These are phyloP conservation scores for Paraconiothyrium sp. DNA, from an alignment of 2,329 filamentous ascomycete species.

Conservation along the genomic window DNA sequence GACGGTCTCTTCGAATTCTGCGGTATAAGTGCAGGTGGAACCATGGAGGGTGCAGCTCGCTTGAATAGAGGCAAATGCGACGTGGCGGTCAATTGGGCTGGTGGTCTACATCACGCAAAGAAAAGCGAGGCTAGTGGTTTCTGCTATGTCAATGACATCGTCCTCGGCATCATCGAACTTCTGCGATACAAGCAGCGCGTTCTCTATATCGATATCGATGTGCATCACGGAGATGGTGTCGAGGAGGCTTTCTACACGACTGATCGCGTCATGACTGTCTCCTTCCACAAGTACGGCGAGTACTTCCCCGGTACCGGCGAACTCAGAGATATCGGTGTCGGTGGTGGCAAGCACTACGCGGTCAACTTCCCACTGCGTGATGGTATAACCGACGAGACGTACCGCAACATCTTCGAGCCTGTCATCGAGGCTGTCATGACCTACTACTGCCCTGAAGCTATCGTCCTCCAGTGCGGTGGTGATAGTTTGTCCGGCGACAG, in stretches of 20 bases:
- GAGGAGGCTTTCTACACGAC: conserved; percentile 78
- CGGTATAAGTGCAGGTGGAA: conserved; percentile 74
- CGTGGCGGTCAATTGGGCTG: conserved; percentile 77
- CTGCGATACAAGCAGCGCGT: conserved; percentile 86
- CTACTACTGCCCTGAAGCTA: conserved; percentile 72
- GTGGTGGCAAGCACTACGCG: conserved; percentile 72
- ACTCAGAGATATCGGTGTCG: conserved; percentile 73
- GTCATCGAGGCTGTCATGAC: conserved; percentile 75
- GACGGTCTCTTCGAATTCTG: conserved; percentile 77
- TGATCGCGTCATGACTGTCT: conserved; percentile 76
- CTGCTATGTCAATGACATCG: conserved; percentile 98
- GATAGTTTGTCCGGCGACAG: conserved; percentile 74
- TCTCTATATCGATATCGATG: conserved; percentile 93
- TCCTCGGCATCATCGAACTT: conserved; percentile 89
- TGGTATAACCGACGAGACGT: conserved; percentile 73
- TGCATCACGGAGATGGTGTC: conserved; percentile 85
- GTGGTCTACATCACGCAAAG: conserved; percentile 95
- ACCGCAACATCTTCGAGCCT: conserved; percentile 74
- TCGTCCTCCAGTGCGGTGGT: conserved; percentile 74
- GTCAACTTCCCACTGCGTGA: conserved; percentile 76
- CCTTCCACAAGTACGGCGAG: conserved; percentile 78
- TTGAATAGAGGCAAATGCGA: conserved; percentile 75
- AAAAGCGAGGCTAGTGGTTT: conserved; percentile 94
- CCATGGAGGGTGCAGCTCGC: conserved; percentile 75
- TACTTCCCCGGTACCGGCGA: conserved; percentile 77